Percentiles rank a stretch among this genome's conserved stretches.
Evolutionary conservation across 2,329 filamentous ascomycete species (phyloP).

Genomic region (Rhynchosporium agropyri): DNA sequence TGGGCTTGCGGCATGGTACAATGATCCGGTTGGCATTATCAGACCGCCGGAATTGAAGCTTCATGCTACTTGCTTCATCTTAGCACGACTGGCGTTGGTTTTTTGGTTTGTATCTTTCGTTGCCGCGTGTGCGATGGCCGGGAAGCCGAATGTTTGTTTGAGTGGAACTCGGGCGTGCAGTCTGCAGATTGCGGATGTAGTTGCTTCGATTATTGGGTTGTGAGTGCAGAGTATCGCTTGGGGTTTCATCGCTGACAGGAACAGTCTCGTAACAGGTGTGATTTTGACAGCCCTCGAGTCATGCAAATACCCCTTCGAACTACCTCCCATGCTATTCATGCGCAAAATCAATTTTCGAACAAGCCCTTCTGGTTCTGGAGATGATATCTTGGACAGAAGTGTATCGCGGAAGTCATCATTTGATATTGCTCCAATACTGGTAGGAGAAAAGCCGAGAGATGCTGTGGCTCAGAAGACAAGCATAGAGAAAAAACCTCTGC

Average conservation of each 20-base stretch:
- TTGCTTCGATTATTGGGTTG: slow-evolving; percentile 32
- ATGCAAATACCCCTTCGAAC: slow-evolving; percentile 36
- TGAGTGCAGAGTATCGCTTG: slow-evolving; percentile 20
- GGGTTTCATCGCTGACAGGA: not conserved
- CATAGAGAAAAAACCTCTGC: slow-evolving; percentile 29
- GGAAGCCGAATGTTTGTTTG: slow-evolving; percentile 27
- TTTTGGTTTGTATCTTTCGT: slow-evolving; percentile 34
- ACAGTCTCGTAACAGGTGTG: slow-evolving; percentile 32
- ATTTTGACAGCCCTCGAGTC: slow-evolving; percentile 37
- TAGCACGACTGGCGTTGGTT: slow-evolving; percentile 32
- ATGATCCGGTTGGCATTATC: slow-evolving; percentile 29
- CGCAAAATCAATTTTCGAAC: slow-evolving; percentile 27
- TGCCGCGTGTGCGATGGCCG: slow-evolving; percentile 27
- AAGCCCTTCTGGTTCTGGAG: slow-evolving; percentile 27
- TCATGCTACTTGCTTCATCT: slow-evolving; percentile 36
- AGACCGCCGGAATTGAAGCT: slow-evolving; percentile 31
- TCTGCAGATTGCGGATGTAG: slow-evolving; percentile 29
- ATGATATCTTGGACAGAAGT: slow-evolving; percentile 33
- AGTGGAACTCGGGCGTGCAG: slow-evolving; percentile 23
- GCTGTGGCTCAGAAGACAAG: slow-evolving; percentile 16
- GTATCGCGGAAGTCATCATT: slow-evolving; percentile 27
- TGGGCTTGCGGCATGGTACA: slow-evolving; percentile 26
- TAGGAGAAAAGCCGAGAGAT: slow-evolving; percentile 17
- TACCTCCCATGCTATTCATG: slow-evolving; percentile 18
- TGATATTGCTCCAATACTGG: slow-evolving; percentile 8